A percentile compares a stretch with the other conserved stretches of the same genome.
Conservation (phyloP, 805 yeast species). For the Metschnikowia orientalis region DNA sequence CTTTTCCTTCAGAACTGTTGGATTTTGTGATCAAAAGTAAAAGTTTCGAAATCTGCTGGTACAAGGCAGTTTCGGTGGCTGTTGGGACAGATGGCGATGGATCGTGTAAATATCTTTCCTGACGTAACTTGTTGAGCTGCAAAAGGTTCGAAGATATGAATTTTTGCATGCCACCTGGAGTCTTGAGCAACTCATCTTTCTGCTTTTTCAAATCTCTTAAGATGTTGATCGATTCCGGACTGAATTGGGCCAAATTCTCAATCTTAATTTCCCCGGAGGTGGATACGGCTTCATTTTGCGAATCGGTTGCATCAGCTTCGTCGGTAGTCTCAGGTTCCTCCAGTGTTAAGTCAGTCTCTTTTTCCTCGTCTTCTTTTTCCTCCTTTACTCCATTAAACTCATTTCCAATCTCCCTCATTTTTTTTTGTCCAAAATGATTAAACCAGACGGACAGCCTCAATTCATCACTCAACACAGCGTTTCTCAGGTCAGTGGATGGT, state of each 20-base stretch:
- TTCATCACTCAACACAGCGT: constrained; percentile 28
- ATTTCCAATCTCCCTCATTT: constrained; percentile 25
- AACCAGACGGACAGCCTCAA: constrained; percentile 36
- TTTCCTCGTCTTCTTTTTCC: constrained; percentile 7
- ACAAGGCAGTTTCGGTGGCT: constrained; percentile 23
- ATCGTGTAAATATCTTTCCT: constrained; percentile 33
- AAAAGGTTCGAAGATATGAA: constrained; percentile 31
- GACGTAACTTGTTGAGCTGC: constrained; percentile 37
- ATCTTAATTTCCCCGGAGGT: constrained; percentile 21
- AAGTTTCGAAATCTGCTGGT: constrained; percentile 29
- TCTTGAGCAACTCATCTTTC: constrained; percentile 19
- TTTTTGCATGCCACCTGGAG: constrained; percentile 31
- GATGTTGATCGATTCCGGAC: constrained; percentile 27
- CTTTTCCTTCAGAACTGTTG: constrained; percentile 23
- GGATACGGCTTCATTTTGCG: constrained; percentile 1
- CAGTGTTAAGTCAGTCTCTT: constrained; percentile 5
- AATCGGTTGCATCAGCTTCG: constrained; percentile 9
- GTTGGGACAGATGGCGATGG: constrained; percentile 26
- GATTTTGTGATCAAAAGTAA: constrained; percentile 30
- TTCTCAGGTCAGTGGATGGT: constrained; percentile 33
- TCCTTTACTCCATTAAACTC: constrained; percentile 8
- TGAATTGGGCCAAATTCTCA: constrained; percentile 32
- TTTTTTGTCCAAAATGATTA: constrained; percentile 34
- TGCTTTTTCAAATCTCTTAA: constrained; percentile 26
- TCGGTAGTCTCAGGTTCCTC: not conserved